These are phyloP conservation scores for Eucalyptus viminalis DNA, from an alignment of 345 rosid genomes.

Conservation along the genomic window DNA sequence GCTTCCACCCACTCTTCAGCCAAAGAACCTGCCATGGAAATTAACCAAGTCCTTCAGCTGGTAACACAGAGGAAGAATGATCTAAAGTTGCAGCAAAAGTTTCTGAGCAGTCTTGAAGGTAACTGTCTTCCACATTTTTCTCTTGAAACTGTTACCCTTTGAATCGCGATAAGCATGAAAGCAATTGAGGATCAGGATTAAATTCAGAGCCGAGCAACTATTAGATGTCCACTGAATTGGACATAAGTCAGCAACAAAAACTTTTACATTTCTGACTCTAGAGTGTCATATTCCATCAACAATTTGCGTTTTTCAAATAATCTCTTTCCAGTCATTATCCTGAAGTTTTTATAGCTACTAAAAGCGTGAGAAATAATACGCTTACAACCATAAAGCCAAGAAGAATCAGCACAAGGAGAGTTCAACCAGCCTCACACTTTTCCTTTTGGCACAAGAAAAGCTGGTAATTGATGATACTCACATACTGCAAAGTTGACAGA, in stretches of 20 bases:
- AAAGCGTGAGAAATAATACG: not conserved
- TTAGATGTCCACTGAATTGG: not conserved
- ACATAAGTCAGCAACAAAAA: not conserved
- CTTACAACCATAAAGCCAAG: not conserved
- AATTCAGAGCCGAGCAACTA: not conserved
- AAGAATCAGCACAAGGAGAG: not conserved
- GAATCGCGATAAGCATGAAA: not conserved
- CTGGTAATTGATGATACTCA: slow-evolving; percentile 18
- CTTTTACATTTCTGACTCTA: not conserved
- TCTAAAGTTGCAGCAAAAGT: not conserved
- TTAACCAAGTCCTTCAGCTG: not conserved
- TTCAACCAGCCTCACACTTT: not conserved
- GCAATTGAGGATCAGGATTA: not conserved
- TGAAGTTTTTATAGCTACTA: not conserved
- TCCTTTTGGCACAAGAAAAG: not conserved
- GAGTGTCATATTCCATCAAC: not conserved
- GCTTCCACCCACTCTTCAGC: slow-evolving; percentile 84
- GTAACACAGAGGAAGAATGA: not conserved
- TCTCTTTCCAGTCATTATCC: not conserved
- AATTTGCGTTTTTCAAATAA: not conserved
- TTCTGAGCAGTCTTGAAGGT: not conserved
- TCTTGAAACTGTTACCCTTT: not conserved
- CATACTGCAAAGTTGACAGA: slow-evolving; percentile 81
- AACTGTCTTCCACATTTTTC: not conserved
- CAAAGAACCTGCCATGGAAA: slow-evolving; percentile 53